Percentiles rank a stretch among this genome's conserved stretches.
Evolutionary conservation across 2,329 filamentous ascomycete genomes (phyloP).

Genomic region (Calonectria pteridis): DNA sequence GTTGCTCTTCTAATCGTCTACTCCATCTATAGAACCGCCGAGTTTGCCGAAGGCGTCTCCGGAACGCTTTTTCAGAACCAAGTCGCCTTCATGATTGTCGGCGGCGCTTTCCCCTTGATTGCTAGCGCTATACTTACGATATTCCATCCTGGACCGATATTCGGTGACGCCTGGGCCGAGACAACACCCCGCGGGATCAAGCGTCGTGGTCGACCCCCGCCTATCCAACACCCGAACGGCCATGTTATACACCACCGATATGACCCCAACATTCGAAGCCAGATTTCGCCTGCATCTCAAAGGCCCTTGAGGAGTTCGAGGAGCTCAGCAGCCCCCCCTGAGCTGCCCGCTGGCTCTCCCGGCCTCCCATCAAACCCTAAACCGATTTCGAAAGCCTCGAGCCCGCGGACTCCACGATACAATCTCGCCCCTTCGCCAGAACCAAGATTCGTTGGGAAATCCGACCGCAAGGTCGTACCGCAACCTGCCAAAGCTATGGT

Average conservation of each 20-base stretch:
- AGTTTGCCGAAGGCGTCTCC: conserved; percentile 52
- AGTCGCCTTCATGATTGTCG: conserved; percentile 53
- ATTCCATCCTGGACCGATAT: conserved; percentile 54
- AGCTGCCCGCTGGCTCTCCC: conserved; percentile 42
- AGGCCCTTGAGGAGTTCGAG: conserved; percentile 33
- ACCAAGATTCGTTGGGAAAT: background rate
- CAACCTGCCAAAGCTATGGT: conserved; percentile 9
- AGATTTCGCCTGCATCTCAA: conserved; percentile 45
- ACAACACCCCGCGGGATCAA: conserved; percentile 50
- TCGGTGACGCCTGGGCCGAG: conserved; percentile 55
- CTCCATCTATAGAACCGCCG: conserved; percentile 56
- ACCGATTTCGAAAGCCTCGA: conserved; percentile 36
- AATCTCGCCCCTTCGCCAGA: background rate
- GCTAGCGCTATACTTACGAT: conserved; percentile 51
- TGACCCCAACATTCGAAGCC: conserved; percentile 50
- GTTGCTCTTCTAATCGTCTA: conserved; percentile 54
- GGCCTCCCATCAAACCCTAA: conserved; percentile 47
- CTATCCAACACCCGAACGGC: conserved; percentile 33
- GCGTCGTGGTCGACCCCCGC: conserved; percentile 33
- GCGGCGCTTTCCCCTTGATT: conserved; percentile 56
- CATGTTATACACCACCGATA: conserved; percentile 49
- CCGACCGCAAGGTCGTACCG: background rate
- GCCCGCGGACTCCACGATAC: conserved; percentile 20
- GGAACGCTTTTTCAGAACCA: conserved; percentile 54
- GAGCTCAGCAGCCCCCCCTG: conserved; percentile 36